Percentiles rank a stretch among this genome's conserved stretches.
These are phyloP conservation scores for Dinochytrium kinnereticum DNA, from an alignment of 371 early-diverging fungal species.

Conservation along the genomic window DNA sequence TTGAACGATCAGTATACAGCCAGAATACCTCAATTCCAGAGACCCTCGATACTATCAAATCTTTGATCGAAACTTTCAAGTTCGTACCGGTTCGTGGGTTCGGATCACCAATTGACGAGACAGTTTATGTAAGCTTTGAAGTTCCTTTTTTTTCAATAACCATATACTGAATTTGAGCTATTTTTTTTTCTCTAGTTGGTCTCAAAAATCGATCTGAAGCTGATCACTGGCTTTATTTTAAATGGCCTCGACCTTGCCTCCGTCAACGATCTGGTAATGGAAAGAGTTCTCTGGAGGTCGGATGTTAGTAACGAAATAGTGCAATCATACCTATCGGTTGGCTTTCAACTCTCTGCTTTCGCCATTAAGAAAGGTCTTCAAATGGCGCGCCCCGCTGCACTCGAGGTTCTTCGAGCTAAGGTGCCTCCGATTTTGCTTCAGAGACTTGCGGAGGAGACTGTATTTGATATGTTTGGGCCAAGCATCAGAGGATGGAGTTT, in stretches of 20 bases:
- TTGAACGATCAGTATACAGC: slow-evolving; percentile 42
- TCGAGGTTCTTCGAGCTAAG: slow-evolving; percentile 33
- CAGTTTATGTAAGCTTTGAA: slow-evolving; percentile 34
- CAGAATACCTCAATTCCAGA: slow-evolving; percentile 22
- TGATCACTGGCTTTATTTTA: slow-evolving; percentile 34
- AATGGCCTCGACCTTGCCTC: slow-evolving; percentile 44
- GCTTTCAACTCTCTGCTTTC: slow-evolving; percentile 39
- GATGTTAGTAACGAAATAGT: slow-evolving; percentile 38
- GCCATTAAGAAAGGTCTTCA: slow-evolving; percentile 46
- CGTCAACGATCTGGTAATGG: slow-evolving; percentile 51
- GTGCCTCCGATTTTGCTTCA: slow-evolving; percentile 24
- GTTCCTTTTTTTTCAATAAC: neutral
- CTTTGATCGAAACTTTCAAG: slow-evolving; percentile 34
- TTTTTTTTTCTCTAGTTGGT: slow-evolving; percentile 33
- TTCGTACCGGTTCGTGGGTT: slow-evolving; percentile 47
- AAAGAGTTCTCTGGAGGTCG: slow-evolving; percentile 48
- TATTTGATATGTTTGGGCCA: slow-evolving; percentile 53
- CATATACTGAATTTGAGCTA: neutral
- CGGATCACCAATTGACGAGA: slow-evolving; percentile 49
- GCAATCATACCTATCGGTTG: slow-evolving; percentile 41
- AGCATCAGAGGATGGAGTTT: slow-evolving; percentile 44
- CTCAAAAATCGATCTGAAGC: slow-evolving; percentile 41
- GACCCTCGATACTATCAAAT: slow-evolving; percentile 29
- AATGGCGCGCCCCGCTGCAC: slow-evolving; percentile 37
- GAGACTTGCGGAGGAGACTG: slow-evolving; percentile 42